Conservation (phyloP, 352 stramenopile genomes). For the Pythium pyrilobum region DNA sequence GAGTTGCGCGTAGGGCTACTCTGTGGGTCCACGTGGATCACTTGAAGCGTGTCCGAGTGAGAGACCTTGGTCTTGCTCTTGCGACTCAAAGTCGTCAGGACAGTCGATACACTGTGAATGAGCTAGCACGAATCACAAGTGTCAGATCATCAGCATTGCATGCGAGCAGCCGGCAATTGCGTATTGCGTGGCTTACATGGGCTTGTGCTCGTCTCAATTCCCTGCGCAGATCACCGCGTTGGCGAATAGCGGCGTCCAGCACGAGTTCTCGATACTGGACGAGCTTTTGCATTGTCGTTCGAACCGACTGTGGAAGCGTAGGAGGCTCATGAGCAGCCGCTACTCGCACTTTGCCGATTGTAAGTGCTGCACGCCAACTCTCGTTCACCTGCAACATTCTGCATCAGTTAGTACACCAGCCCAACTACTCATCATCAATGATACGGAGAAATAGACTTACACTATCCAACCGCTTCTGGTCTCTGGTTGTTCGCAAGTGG, state of each 20-base stretch:
- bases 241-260: conserved; percentile 24
- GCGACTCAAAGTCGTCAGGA: conserved; percentile 41
- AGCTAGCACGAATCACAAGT: conserved; percentile 23
- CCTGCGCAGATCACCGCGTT: conserved; percentile 22
- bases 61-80: conserved; percentile 21
- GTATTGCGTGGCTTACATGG: no score
- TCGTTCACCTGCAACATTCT: conserved; percentile 11
- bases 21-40: conserved; percentile 7
- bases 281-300: conserved; percentile 36
- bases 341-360: not conserved
- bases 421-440: not conserved
- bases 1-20: conserved; percentile 21
- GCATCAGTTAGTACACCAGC: not conserved
- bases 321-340: not conserved
- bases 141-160: not conserved
- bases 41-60: conserved; percentile 5
- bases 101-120: conserved; percentile 44
- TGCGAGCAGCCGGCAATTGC: no score
- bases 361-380: not conserved
- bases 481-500: conserved; percentile 19
- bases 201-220: conserved; percentile 31
- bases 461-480: conserved; percentile 34
- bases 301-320: conserved; percentile 12
- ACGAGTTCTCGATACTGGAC: conserved; percentile 30
- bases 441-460: conserved; percentile 18